Evolutionary conservation across 345 rosid species (phyloP), one percentile per base, ranked within the genome.

Genomic region (Heritiera littoralis): DNA sequence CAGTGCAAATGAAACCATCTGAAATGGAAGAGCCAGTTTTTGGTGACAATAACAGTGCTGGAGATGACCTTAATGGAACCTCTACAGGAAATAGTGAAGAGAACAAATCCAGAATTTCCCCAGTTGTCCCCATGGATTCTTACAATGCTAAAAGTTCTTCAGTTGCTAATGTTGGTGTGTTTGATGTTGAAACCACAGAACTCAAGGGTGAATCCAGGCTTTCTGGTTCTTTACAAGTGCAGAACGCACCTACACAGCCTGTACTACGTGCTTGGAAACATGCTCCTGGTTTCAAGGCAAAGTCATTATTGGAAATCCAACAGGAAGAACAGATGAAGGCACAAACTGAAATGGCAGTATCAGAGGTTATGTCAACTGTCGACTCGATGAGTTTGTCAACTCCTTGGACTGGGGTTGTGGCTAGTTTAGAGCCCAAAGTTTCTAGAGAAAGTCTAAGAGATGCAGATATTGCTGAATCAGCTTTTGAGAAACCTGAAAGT

Each of bases 221-320:
- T 40, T 68, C 66, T 74, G 74, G 58, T n/a, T 73, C 88, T 76
- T 76, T 76, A 18, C 69, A 86, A 18, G 69, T 55, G 74, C 89
- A 77, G 72, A 83, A 60, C 75, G n/a, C 83, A 70, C 86, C 80
- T 72, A 60, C 84, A 38, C 86, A 82, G 71, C 75, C 88, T 3
- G 87, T 80, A 45, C 89, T 87, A 71, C 82, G 92, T 69, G 98
- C 95, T 73, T 97, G 99, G 99, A 94, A 91, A 86, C 93, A 95
- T 89, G 98, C 99, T 81, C 98, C 97, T 65, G 98, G 98, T 82
- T 89, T 92, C 87, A 97, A 89, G 87, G 89, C 97, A 15, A 97
- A 90, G 89, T 94, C 99, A 43, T 83, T 97, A 79, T 83, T 97
- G 86, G 99, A 97, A 87, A 97, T 97, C 86, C 99, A 97, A 82